Evolutionary conservation across 129 eudicot genomes (phyloP).

Genomic region (Helianthus tuberosus): DNA sequence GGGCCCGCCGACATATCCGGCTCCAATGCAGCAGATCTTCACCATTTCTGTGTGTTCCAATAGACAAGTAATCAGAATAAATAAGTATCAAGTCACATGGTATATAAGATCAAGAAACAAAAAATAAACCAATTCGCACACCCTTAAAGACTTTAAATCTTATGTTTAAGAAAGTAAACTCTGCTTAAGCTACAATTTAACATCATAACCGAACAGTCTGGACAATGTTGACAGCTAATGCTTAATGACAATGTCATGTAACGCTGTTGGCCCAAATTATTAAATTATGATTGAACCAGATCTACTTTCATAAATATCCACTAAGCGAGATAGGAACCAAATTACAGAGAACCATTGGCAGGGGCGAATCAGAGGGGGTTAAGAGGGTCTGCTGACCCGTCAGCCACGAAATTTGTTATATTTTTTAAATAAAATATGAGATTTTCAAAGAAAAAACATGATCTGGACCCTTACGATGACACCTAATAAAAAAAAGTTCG

Average conservation of each 20-base stretch:
- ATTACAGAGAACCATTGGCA: too few relatives aligned
- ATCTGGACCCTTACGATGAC: too few relatives aligned
- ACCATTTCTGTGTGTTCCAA: constrained; percentile 50
- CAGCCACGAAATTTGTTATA: too few relatives aligned
- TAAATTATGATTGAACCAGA: constrained; percentile 13
- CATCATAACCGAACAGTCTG: background rate
- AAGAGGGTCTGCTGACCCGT: too few relatives aligned
- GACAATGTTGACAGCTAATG: background rate
- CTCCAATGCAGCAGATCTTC: constrained; percentile 96
- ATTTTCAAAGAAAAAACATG: too few relatives aligned
- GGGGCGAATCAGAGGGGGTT: too few relatives aligned
- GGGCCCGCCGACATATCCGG: constrained; percentile 94
- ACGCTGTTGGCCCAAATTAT: background rate
- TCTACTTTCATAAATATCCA: background rate
- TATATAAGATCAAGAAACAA: background rate
- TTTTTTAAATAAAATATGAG: too few relatives aligned
- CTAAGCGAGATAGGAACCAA: too few relatives aligned
- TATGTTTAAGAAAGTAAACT: background rate
- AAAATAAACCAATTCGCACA: background rate
- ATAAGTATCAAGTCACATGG: constrained; percentile 2
- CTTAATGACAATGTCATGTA: background rate
- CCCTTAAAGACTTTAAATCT: background rate
- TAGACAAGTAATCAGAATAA: constrained; percentile 11
- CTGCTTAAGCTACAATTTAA: constrained; percentile 5
- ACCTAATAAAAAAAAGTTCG: too few relatives aligned